phyloP scores from a whole-genome alignment of 345 rosid species.

The Excoecaria agallocha region DNA sequence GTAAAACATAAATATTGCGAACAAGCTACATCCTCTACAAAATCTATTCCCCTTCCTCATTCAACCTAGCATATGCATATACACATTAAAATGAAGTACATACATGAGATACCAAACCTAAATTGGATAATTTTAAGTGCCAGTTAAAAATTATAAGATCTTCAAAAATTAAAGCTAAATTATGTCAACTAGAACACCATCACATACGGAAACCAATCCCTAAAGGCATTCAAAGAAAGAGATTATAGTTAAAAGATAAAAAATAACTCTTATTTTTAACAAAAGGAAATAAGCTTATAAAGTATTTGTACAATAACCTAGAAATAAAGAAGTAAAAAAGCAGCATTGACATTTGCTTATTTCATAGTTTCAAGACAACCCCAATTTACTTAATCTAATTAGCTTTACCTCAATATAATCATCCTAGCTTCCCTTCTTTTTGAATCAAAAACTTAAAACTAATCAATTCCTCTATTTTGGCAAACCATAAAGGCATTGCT shows the following conservation, averaged over 20 bases:
- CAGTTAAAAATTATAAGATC: background rate
- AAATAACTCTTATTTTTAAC: too few species aligned
- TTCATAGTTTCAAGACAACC: background rate
- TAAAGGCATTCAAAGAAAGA: background rate
- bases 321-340: background rate
- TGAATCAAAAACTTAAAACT: too few species aligned
- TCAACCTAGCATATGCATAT: background rate
- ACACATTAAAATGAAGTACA: background rate
- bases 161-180: background rate
- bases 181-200: slow-evolving; percentile 3
- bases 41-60: background rate
- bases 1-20: background rate
- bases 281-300: background rate
- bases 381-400: background rate
- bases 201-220: background rate
- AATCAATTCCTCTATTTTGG: too few species aligned
- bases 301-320: background rate
- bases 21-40: background rate
- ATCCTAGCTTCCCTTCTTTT: too few species aligned
- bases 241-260: background rate
- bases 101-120: background rate
- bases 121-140: too few species aligned
- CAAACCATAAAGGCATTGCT: too few species aligned
- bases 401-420: background rate
- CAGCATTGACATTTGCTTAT: background rate